These are phyloP conservation scores for Pichia sp. DNA, from an alignment of 1,139 yeast genomes.

Conservation along the genomic window DNA sequence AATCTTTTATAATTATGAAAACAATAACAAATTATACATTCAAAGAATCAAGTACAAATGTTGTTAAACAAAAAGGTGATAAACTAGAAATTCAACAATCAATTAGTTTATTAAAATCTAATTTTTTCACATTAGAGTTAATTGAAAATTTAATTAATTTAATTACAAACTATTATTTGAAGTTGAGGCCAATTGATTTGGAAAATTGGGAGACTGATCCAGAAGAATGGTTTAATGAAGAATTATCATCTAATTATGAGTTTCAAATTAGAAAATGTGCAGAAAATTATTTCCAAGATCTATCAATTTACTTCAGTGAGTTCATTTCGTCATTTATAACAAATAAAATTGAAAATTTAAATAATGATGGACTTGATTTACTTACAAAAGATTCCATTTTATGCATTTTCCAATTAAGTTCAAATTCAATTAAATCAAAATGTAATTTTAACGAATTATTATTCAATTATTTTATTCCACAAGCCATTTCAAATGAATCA, in stretches of 20 bases:
- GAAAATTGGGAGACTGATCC: slow-evolving; percentile 82
- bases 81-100: slow-evolving; percentile 56
- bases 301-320: slow-evolving; percentile 59
- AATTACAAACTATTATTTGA: slow-evolving; percentile 65
- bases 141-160: slow-evolving; percentile 57
- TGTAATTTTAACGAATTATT: slow-evolving; percentile 50
- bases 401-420: slow-evolving; percentile 74
- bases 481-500: slow-evolving; percentile 43
- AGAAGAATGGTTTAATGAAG: slow-evolving; percentile 88
- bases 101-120: slow-evolving; percentile 42
- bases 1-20: slow-evolving; percentile 62
- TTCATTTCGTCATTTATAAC: slow-evolving; percentile 57
- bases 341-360: slow-evolving; percentile 53
- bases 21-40: slow-evolving; percentile 54
- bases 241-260: slow-evolving; percentile 72
- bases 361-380: slow-evolving; percentile 38
- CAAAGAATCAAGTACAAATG: slow-evolving; percentile 55
- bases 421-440: slow-evolving; percentile 55
- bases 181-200: slow-evolving; percentile 65
- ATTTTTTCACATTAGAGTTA: slow-evolving; percentile 52
- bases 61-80: slow-evolving; percentile 58
- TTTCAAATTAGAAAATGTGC: slow-evolving; percentile 84
- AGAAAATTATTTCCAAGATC: slow-evolving; percentile 73
- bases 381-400: slow-evolving; percentile 73
- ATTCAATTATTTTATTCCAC: slow-evolving; percentile 43